Base-by-base conservation (phyloP, 164 flowering plant species). In the Kingdonia uniflora region DNA sequence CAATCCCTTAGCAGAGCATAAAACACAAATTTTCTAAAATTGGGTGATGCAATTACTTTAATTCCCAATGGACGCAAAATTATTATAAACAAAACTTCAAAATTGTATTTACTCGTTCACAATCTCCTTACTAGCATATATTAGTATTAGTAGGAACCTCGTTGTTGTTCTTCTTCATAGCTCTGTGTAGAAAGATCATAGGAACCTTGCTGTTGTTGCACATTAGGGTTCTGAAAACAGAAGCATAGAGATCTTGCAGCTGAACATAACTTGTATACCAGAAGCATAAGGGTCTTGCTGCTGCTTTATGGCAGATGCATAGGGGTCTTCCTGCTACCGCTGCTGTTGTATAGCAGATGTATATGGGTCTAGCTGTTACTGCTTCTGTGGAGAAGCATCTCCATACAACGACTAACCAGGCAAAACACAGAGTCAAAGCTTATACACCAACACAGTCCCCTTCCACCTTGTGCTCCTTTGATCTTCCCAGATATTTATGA, bases 271-370 rank as follows among this genome's bases (percentile, higher is more conserved):
- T 14, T 48, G 46, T 57, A 44, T 12, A 16, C 43, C 45, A 17
- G 49, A 45, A 19, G 55, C 49, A 26, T 52, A 42, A 33, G 60
- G 46, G 53, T 15, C 49, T 14, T 37, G 60, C 24, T 57, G 60
- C 21, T 57, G 14, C 49, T 16, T 21, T 37, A 19, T 53, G 7
- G 64, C 68, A 55, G 74, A 55, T 49, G 73, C 39, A 25, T 26
- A 20, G 42, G 44, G 40, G 19, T 37, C 49, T 42, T 53, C 58
- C 40, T 64, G 67, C 21, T 40, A 54, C 8, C 29, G 58, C 1
- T 33, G 58, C 41, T n/a, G n/a, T n/a, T 3, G 46, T 47, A 44
- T 6, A 16, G 52, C 37, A 19, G 49, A 45, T 5, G 55, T 25
- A 26, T 52, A 42, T 19, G 60, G 46, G 53, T 4, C 6, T 8